phyloP scores from a whole-genome alignment of 306 rosid species.

The Begonia masoniana region DNA sequence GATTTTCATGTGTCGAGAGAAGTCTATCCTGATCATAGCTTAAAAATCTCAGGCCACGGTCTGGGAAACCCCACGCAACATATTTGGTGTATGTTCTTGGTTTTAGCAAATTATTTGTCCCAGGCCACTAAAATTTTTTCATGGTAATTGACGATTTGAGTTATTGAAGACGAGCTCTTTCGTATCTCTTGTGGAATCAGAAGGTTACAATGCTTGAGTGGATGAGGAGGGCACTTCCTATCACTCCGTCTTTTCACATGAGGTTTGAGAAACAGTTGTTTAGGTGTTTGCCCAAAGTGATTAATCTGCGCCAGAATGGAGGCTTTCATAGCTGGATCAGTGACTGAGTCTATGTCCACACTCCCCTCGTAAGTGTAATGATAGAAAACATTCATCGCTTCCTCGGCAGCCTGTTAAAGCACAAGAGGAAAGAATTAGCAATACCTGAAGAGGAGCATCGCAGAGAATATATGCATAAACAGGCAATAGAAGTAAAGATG shows the following conservation, averaged over 20 bases:
- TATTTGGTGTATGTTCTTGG: slow-evolving; percentile 89
- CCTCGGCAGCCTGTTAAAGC: slow-evolving; percentile 83
- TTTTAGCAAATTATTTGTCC: slow-evolving; percentile 63
- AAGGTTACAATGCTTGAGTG: slow-evolving; percentile 68
- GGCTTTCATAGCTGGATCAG: slow-evolving; percentile 99
- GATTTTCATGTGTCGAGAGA: slow-evolving; percentile 92
- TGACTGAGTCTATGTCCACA: slow-evolving; percentile 94
- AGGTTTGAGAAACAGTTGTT: slow-evolving; percentile 84
- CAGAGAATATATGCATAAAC: no score
- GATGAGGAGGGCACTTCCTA: slow-evolving; percentile 78
- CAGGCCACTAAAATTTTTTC: slow-evolving; percentile 83
- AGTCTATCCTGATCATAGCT: slow-evolving; percentile 91
- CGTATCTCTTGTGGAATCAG: slow-evolving; percentile 81
- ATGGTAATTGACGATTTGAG: slow-evolving; percentile 63
- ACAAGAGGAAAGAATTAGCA: background rate
- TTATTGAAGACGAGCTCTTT: slow-evolving; percentile 55
- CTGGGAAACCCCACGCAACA: slow-evolving; percentile 97
- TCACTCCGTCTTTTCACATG: slow-evolving; percentile 79
- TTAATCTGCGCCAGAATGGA: slow-evolving; percentile 97
- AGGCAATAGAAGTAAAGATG: no score
- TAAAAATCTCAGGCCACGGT: slow-evolving; percentile 85
- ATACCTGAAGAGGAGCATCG: background rate
- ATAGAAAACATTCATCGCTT: slow-evolving; percentile 91
- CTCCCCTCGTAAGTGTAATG: slow-evolving; percentile 97
- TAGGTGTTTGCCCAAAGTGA: slow-evolving; percentile 99